Conservation (phyloP, 208 protist species). For the Lotmaria passim region DNA sequence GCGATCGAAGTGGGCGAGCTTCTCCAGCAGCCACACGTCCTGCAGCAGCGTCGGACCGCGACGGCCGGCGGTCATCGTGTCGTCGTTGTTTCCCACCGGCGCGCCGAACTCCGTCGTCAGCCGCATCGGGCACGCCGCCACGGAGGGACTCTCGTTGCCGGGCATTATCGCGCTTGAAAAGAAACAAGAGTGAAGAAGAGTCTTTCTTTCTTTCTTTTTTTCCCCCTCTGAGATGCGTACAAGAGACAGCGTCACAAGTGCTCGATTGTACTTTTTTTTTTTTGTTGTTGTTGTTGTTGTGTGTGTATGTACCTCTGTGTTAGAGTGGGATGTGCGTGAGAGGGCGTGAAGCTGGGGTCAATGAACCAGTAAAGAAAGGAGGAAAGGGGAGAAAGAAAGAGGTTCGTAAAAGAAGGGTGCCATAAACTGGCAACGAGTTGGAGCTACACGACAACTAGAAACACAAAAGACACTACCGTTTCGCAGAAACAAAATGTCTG, state of each 20-base stretch:
- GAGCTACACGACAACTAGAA: no score
- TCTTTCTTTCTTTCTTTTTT: neutral
- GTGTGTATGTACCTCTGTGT: no score
- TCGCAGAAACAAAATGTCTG: no score
- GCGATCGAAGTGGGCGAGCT: slow-evolving; percentile 19
- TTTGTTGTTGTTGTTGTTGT: neutral
- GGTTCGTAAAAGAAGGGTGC: no score
- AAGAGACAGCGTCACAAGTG: neutral
- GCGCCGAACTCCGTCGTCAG: slow-evolving; percentile 17
- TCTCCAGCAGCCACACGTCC: slow-evolving; percentile 25
- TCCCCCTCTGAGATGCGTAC: no score
- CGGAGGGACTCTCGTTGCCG: slow-evolving; percentile 11
- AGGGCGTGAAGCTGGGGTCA: no score
- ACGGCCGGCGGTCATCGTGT: slow-evolving; percentile 17
- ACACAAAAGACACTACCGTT: no score
- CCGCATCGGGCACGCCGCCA: slow-evolving; percentile 6
- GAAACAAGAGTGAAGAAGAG: neutral
- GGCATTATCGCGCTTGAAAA: neutral
- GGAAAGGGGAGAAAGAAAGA: no score
- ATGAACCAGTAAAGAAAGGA: no score
- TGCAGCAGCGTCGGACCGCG: slow-evolving; percentile 22
- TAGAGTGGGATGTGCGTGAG: no score
- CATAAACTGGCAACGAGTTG: no score
- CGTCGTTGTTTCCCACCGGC: slow-evolving; percentile 22
- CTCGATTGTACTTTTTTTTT: neutral